Evolutionary conservation across 345 rosid genomes (phyloP).

Genomic region (Lagerstroemia speciosa): DNA sequence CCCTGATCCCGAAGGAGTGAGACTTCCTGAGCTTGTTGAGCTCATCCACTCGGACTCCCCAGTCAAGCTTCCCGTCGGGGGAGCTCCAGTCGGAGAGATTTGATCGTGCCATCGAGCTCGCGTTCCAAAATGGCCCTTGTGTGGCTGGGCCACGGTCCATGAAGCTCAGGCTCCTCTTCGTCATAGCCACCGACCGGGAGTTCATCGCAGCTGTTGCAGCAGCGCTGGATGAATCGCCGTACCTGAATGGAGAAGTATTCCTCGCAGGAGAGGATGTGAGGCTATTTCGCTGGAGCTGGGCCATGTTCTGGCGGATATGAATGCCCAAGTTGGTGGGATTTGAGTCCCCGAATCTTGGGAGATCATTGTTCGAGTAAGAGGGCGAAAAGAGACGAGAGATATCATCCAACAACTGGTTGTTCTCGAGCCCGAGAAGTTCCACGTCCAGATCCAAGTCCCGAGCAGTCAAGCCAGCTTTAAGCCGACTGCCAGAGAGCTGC

Average conservation of each 20-base stretch:
- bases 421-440: slow-evolving; percentile 21
- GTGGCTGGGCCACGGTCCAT: slow-evolving; percentile 44
- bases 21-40: slow-evolving; percentile 74
- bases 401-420: slow-evolving; percentile 43
- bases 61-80: slow-evolving; percentile 69
- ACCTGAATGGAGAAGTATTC: slow-evolving; percentile 48
- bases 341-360: slow-evolving; percentile 36
- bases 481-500: slow-evolving; percentile 79
- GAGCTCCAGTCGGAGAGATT: slow-evolving; percentile 74
- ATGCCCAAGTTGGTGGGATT: slow-evolving; percentile 41
- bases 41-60: slow-evolving; percentile 87
- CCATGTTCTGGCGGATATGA: slow-evolving; percentile 57
- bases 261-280: slow-evolving; percentile 46
- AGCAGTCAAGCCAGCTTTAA: slow-evolving; percentile 63
- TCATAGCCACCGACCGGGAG: slow-evolving; percentile 77
- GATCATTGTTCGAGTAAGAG: slow-evolving; percentile 13
- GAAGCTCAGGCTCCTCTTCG: slow-evolving; percentile 83
- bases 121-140: not conserved
- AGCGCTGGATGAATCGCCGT: slow-evolving; percentile 74
- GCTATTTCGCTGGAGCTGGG: slow-evolving; percentile 47
- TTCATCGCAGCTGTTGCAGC: slow-evolving; percentile 89
- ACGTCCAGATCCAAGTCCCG: slow-evolving; percentile 73
- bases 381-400: slow-evolving; percentile 50
- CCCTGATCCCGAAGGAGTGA: slow-evolving; percentile 64
- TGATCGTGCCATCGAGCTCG: slow-evolving; percentile 26